Percentiles rank a stretch among this genome's conserved stretches.
phyloP scores from a whole-genome alignment of 139 green algal genomes.

The Astrephomene gubernaculifera region DNA sequence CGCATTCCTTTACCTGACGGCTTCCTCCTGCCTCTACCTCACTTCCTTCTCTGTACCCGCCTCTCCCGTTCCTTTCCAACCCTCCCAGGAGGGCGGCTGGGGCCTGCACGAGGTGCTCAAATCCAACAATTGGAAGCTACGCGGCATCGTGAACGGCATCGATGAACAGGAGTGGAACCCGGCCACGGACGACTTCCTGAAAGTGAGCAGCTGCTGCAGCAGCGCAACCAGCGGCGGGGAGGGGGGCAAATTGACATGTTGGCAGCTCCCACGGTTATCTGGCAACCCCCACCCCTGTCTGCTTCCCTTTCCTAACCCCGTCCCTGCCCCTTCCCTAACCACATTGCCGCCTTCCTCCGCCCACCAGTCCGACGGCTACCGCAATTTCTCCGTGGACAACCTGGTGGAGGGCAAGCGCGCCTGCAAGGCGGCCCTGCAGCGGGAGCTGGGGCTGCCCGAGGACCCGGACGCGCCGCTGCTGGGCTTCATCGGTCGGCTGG shows the following conservation, averaged over 20 bases:
- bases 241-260: no score
- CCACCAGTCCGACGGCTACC: slow-evolving; percentile 82
- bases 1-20: not conserved
- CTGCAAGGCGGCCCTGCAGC: slow-evolving; percentile 92
- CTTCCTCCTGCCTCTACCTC: not conserved
- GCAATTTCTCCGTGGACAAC: slow-evolving; percentile 70
- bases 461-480: slow-evolving; percentile 86
- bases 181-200: slow-evolving; percentile 59
- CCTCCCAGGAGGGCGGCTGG: slow-evolving; percentile 92
- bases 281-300: no score
- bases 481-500: slow-evolving; percentile 94
- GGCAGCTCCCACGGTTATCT: no score
- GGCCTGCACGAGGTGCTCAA: slow-evolving; percentile 89
- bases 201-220: no score
- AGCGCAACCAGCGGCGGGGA: no score
- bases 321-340: no score
- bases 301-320: no score
- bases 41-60: not conserved
- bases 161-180: slow-evolving; percentile 77
- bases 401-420: slow-evolving; percentile 82
- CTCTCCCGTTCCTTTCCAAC: no score
- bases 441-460: slow-evolving; percentile 93
- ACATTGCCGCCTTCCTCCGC: not conserved
- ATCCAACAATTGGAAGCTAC: slow-evolving; percentile 92
- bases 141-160: slow-evolving; percentile 97